These are phyloP conservation scores for Kazachstania viticola DNA, from an alignment of 805 yeast genomes.

Conservation along the genomic window DNA sequence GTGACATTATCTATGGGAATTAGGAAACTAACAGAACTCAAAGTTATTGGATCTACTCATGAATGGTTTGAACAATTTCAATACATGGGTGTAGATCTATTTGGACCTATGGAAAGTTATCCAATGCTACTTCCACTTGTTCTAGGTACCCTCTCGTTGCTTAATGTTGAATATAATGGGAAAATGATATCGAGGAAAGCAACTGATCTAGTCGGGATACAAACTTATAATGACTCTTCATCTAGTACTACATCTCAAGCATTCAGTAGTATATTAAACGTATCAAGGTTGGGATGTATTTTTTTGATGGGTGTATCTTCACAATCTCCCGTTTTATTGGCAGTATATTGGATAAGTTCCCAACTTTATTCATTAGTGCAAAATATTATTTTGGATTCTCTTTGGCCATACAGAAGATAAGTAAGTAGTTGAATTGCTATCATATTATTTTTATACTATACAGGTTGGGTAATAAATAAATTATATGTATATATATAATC, in stretches of 20 bases:
- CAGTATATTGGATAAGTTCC: conserved; percentile 85
- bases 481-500: too few relatives aligned
- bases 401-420: conserved; percentile 36
- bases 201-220: conserved; percentile 11
- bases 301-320: conserved; percentile 75
- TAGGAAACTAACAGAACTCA: conserved; percentile 57
- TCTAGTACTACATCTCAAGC: conserved; percentile 19
- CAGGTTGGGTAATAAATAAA: too few relatives aligned
- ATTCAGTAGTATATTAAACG: conserved; percentile 42
- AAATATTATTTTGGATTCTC: conserved; percentile 55
- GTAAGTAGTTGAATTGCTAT: too few relatives aligned
- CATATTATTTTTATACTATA: too few relatives aligned
- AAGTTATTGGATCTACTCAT: conserved; percentile 21
- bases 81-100: conserved; percentile 31
- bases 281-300: conserved; percentile 65
- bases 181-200: conserved; percentile 33
- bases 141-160: conserved; percentile 58
- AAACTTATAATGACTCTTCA: conserved; percentile 10
- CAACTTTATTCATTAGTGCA: conserved; percentile 67
- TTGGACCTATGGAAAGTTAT: conserved; percentile 45
- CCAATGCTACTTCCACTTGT: conserved; percentile 66
- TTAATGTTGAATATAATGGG: conserved; percentile 76
- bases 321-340: conserved; percentile 75
- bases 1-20: conserved; percentile 63
- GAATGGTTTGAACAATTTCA: conserved; percentile 34